Evolutionary conservation across 2,329 filamentous ascomycete species (phyloP), one percentile per base, ranked within the genome.

Genomic region (Fusarium pilosicola): DNA sequence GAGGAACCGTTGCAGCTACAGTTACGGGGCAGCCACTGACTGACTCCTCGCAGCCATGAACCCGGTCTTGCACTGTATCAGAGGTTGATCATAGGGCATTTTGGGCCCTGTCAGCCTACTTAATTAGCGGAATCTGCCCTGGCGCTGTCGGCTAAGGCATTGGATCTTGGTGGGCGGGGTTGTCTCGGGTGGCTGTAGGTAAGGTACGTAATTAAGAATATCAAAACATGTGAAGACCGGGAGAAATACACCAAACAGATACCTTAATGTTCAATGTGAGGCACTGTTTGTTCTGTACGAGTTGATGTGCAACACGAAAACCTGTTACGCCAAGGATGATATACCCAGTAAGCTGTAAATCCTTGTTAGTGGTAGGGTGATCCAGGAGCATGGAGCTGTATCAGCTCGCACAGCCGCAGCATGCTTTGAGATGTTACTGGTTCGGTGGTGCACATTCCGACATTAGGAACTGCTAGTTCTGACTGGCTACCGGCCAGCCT

Each of bases 1-100:
- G 63, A 68, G 44, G 49, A 63, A 63, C 66, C 44, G 66, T 69
- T 69, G 41, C 44, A 64, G 28, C 39, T 51, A 26, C 28, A 49
- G 30, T 58, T 58, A 58, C 41, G 55, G 41, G 41, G 38, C 44
- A 64, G 38, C 51, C 65, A 63, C 44, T 46, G 44, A 28, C 58
- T 45, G 44, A 28, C 59, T 45, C 57, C 65, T 45, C 39, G 51
- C 24, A 26, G 41, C 30, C 45, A 38, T 39, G 46, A 55, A 55
- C 58, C 48, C 6, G 32, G 46, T 36, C 56, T 30, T 61, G 56
- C 45, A 44, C 46, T 46, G 61, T 32, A 45, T 51, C 38, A 36
- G 39, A 39, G 44, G 65, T 46, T 51, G 62, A 60, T n/a, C 30
- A 64, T 42, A 30, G 39, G 42, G 44, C 44, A 58, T 69, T 69